phyloP scores from a whole-genome alignment of 2,329 filamentous ascomycete genomes.

The Penicillium decumbens region DNA sequence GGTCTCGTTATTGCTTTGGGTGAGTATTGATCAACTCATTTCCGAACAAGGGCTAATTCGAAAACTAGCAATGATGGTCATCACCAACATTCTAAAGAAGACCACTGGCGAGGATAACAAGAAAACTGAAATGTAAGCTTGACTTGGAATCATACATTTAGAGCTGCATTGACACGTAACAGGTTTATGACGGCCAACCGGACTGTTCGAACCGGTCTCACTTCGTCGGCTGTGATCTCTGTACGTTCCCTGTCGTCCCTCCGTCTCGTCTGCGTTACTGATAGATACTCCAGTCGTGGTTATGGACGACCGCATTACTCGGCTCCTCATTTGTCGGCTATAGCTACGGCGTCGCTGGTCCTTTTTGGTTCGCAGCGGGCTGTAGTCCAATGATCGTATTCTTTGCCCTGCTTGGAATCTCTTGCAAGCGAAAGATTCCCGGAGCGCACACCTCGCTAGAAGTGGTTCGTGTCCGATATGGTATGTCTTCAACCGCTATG shows the following conservation, averaged over 20 bases:
- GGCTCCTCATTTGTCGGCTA: slow-evolving; percentile 52
- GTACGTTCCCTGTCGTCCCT: slow-evolving; percentile 14
- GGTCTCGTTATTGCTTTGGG: slow-evolving; percentile 41
- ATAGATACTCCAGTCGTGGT: slow-evolving; percentile 41
- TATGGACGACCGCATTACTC: slow-evolving; percentile 52
- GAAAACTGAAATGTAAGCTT: slow-evolving; percentile 48
- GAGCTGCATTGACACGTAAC: not conserved
- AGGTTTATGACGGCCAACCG: slow-evolving; percentile 54
- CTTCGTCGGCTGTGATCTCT: slow-evolving; percentile 52
- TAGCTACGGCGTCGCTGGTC: slow-evolving; percentile 52
- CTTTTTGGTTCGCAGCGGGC: slow-evolving; percentile 56
- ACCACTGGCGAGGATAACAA: slow-evolving; percentile 51
- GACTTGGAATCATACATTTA: not conserved
- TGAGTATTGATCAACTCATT: slow-evolving; percentile 9
- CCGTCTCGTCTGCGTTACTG: not conserved
- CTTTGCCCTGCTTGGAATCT: slow-evolving; percentile 50
- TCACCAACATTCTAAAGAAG: slow-evolving; percentile 47
- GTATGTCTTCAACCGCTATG: slow-evolving; percentile 18
- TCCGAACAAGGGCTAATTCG: slow-evolving; percentile 1
- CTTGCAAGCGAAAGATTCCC: slow-evolving; percentile 51
- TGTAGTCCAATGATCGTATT: slow-evolving; percentile 55
- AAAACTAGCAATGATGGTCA: slow-evolving; percentile 44
- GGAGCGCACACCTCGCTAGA: slow-evolving; percentile 54
- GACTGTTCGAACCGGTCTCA: slow-evolving; percentile 49
- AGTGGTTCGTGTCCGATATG: slow-evolving; percentile 51